Base-by-base conservation (phyloP, 805 yeast genomes). In the Pichia cephalocereana region DNA sequence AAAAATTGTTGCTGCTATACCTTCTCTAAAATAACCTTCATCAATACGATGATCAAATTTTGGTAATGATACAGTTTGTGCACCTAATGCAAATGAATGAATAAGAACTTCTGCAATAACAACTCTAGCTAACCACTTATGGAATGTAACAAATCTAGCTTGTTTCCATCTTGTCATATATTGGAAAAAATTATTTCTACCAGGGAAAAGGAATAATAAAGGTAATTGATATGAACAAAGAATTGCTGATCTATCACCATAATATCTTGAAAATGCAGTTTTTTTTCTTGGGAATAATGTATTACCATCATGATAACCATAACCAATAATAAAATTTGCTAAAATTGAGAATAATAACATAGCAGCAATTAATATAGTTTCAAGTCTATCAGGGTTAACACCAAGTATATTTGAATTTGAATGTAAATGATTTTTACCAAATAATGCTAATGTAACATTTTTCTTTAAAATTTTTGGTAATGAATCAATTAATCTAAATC, bases 181-280 rank as follows among this genome's bases (percentile, higher is more conserved):
- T 51, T 74, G 79, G 49, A 82, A 60, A 44, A 82, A 60, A 57
- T 81, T 82, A 62, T 82, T 82, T 55, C 86, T 66, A 40, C 84
- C 79, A 2, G 85, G 80, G 58, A 81, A 79, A 45, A 80, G 62
- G 32, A 78, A 66, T 42, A 80, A 52, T 41, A 79, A 60, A 4
- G 87, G 86, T 38, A 72, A 41, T 50, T 68, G 63, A 64, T 72
- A 62, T 15, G 72, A 68, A 3, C 71, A 61, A 41, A 78, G 57
- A 30, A 80, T 70, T 2, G 80, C 84, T 2, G 80, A 57, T 56
- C 86, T 67, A 54, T 78, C 78, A 37, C 75, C 79, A 44, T 63
- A 51, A 46, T 69, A 72, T 55, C 69, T 59, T 8, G 63, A 48
- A 17, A 52, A 44, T 45, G 57, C 69, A 19, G 55, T 46, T 43